Conservation (phyloP, 495 filamentous ascomycete species). For the Parathielavia hyrcaniae region DNA sequence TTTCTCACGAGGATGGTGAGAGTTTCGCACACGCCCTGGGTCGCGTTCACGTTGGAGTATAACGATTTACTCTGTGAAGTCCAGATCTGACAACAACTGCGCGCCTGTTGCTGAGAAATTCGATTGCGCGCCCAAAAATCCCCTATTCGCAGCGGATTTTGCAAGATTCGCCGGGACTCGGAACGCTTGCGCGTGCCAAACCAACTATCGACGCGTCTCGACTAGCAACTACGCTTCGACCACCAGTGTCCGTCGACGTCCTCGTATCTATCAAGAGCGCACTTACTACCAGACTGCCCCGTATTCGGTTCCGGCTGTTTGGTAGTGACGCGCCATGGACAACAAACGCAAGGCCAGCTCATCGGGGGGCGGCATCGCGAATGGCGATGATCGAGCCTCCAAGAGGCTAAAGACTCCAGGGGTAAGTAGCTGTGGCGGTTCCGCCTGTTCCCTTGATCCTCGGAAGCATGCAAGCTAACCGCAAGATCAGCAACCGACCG, state of each 20-base stretch:
- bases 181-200: neutral
- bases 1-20: too few relatives aligned
- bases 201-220: slow-evolving; percentile 25
- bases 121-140: too few relatives aligned
- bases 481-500: slow-evolving; percentile 22
- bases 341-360: slow-evolving; percentile 60
- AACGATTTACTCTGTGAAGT: too few relatives aligned
- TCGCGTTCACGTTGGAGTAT: too few relatives aligned
- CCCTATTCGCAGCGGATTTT: too few relatives aligned
- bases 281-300: neutral
- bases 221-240: slow-evolving; percentile 18
- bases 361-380: slow-evolving; percentile 32
- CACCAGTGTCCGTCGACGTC: slow-evolving; percentile 7
- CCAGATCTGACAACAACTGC: too few relatives aligned
- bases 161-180: too few relatives aligned
- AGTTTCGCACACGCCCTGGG: too few relatives aligned
- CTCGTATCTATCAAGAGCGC: slow-evolving; percentile 11
- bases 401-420: slow-evolving; percentile 52
- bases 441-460: slow-evolving; percentile 1
- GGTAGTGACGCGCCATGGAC: slow-evolving; percentile 46
- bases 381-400: slow-evolving; percentile 51
- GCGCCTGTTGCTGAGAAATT: too few relatives aligned
- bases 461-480: slow-evolving; percentile 15
- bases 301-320: neutral
- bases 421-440: slow-evolving; percentile 23